Conservation (phyloP, 2,329 filamentous ascomycete species). For the Colletotrichum sidae region DNA sequence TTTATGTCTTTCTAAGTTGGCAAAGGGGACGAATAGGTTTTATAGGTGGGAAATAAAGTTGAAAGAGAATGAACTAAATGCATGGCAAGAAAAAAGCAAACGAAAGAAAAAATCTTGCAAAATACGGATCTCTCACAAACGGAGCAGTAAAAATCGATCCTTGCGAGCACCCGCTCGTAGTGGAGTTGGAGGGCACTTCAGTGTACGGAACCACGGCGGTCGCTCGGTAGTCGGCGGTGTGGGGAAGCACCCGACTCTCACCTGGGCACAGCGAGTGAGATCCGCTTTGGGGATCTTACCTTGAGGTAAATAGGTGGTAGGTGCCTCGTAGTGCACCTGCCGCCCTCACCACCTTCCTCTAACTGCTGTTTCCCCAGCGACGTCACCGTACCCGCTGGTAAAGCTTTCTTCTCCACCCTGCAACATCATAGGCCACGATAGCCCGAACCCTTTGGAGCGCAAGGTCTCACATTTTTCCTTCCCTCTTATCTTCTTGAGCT, state of each 20-base stretch:
- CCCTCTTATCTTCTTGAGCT: slow-evolving; percentile 21
- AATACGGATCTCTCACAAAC: slow-evolving; percentile 29
- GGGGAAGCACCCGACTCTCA: neutral
- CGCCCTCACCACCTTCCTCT: slow-evolving; percentile 27
- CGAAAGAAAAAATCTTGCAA: slow-evolving; percentile 31
- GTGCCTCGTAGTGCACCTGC: slow-evolving; percentile 1
- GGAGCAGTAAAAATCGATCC: slow-evolving; percentile 36
- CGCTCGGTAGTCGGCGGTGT: slow-evolving; percentile 24
- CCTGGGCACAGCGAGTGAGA: too few relatives aligned
- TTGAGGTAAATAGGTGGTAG: neutral
- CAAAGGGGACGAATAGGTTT: slow-evolving; percentile 7
- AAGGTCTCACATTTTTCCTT: slow-evolving; percentile 27
- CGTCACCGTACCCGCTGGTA: slow-evolving; percentile 36
- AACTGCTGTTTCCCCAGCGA: slow-evolving; percentile 38
- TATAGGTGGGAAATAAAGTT: neutral
- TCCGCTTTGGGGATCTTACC: neutral
- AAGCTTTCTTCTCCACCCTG: slow-evolving; percentile 31
- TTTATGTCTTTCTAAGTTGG: slow-evolving; percentile 5
- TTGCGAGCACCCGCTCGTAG: slow-evolving; percentile 28
- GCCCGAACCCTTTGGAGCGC: slow-evolving; percentile 15
- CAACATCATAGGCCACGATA: slow-evolving; percentile 32
- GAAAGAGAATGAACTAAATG: neutral
- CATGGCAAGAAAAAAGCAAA: neutral
- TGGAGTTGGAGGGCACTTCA: slow-evolving; percentile 22
- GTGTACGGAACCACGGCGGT: slow-evolving; percentile 23